Evolutionary conservation across 2,329 filamentous ascomycete genomes (phyloP), one percentile per base, ranked within the genome.

Genomic region (Microdochium nivale): DNA sequence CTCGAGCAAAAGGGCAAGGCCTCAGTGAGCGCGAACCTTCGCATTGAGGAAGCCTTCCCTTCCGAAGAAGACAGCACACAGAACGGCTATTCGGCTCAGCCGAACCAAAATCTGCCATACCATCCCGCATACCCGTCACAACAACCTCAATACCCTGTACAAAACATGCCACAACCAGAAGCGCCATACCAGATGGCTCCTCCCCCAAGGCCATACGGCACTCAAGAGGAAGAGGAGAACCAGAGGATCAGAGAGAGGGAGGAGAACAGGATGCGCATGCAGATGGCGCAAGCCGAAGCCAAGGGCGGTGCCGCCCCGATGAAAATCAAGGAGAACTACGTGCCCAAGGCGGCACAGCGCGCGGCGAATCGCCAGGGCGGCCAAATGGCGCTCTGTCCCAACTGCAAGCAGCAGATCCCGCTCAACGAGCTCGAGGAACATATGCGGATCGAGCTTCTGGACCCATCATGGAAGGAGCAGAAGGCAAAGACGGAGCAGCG

Each of bases 391-490:
- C 75, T 95, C 52, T 97, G 92, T 67, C 91, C 91, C 52, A 96
- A 96, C 70, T 97, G 94, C 76, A 87, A 88, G 60, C 89, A 95
- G 71, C 84, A 88, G 59, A 90, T 96, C 54, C 89, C 90, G 8
- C 82, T 88, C 61, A 83, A 87, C 60, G 92, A 97, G 70, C 79
- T 96, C 58, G 88, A 94, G 54, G 85, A 92, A 57, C 92, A 97
- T 65, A 92, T 97, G 82, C 83, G 88, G 68, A 96, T 97, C 65
- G 92, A 97, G 70, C 79, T 96, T 47, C 80, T 96, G 53, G 92
- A 97, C 65, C 92, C 92, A 1, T 82, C 87, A 53, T 97, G 92
- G 91, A 95, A 95, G 67, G 91, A 96, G 65, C 91, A 97, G 67
- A 90, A 90, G 59, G 87, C 88, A 53, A 95, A 95, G 67, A 84